Base-by-base conservation (phyloP, 2,329 filamentous ascomycete species). In the Trichoderma afroharzianum region DNA sequence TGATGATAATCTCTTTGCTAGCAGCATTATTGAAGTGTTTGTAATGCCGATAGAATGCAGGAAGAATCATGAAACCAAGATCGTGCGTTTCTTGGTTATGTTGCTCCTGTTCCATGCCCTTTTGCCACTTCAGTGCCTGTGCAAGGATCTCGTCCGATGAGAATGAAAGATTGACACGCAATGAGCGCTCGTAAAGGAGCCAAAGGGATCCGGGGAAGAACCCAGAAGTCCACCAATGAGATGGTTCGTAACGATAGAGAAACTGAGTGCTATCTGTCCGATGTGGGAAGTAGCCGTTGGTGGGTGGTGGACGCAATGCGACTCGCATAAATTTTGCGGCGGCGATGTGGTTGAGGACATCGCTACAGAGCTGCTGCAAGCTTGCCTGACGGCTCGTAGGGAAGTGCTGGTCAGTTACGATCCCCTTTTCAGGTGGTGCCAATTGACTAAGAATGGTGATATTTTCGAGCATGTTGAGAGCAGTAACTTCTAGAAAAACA, bases 221-320 rank as follows among this genome's bases (percentile, higher is more conserved):
- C 5, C 73, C 73, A 6, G 72, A 72, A 21, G 72, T 73, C 72
- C 72, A 88, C 68, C 68, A 70, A n/a, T 63, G 59, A 8, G 68
- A 70, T 50, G 68, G 43, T n/a, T 70, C 68, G 33, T 70, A 70
- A 24, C 39, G 21, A 18, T 70, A 70, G 26, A 59, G 47, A 32
- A 55, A 55, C 8, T 57, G 59, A 24, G 53, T 62, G n/a, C 36
- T 14, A 21, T 53, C 68, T 21, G 55, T 64, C 21, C 63, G 68
- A 36, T 70, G 68, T 43, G 68, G 68, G 32, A 55, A 70, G 26
- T 33, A 32, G 24, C 59, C 68, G 8, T 64, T 50, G 24, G 64
- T 33, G n/a, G 61, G 47, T 9, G 68, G 47, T 12, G 68, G 58
- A 32, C 68, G n/a, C 3, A 32, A 36, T 47, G 68, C 68, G 28